Evolutionary conservation across 2,329 filamentous ascomycete genomes (phyloP).

Genomic region (Microsporum audouinii): DNA sequence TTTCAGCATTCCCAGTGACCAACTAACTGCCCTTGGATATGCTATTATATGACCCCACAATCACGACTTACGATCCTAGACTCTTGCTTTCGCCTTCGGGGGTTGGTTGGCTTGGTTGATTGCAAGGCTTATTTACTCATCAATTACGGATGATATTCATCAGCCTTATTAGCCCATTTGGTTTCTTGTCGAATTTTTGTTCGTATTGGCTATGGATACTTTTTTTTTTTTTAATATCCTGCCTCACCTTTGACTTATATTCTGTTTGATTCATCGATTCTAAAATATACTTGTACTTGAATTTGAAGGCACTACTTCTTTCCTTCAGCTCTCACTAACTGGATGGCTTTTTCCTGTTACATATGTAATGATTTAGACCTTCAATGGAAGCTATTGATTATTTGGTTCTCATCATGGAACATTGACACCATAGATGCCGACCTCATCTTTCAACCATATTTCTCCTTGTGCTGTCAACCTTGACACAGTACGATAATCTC

Average conservation of each 20-base stretch:
- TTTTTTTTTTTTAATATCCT: background rate
- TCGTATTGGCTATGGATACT: background rate
- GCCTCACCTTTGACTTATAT: background rate
- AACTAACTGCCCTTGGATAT: background rate
- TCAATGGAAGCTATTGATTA: background rate
- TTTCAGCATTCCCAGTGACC: background rate
- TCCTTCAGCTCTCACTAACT: background rate
- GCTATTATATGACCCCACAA: background rate
- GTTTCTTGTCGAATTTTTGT: background rate
- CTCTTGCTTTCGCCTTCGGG: background rate
- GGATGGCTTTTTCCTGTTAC: background rate
- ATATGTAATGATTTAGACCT: background rate
- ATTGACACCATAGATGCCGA: too few species aligned
- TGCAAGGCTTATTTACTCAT: background rate
- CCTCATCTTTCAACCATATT: too few species aligned
- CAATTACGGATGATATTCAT: background rate
- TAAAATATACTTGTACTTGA: background rate
- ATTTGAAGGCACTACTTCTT: background rate
- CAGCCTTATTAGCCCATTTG: background rate
- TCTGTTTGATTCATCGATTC: background rate
- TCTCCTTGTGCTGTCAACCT: too few species aligned
- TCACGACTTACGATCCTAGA: conserved; percentile 2
- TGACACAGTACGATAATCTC: too few species aligned
- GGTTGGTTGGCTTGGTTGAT: background rate
- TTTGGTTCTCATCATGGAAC: too few species aligned